Evolutionary conservation across 2,329 filamentous ascomycete species (phyloP).

Genomic region (Epichloe elymi): DNA sequence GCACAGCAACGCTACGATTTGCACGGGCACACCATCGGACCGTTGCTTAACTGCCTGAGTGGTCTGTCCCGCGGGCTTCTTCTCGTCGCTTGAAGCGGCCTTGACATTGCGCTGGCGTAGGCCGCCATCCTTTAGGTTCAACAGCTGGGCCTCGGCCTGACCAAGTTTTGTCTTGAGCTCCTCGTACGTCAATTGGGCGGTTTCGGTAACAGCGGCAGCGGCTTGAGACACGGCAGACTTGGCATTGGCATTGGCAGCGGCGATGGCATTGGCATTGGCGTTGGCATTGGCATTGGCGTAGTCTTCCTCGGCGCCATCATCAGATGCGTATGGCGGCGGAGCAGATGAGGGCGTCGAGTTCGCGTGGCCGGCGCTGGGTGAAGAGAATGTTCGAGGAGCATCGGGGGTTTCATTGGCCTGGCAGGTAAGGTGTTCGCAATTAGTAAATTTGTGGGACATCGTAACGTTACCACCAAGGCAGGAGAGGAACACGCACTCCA

Average conservation of each 20-base stretch:
- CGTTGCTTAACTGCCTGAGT: slow-evolving; percentile 43
- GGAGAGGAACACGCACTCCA: slow-evolving; percentile 22
- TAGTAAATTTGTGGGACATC: slow-evolving; percentile 1
- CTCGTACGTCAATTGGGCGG: slow-evolving; percentile 30
- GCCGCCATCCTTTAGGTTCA: slow-evolving; percentile 57
- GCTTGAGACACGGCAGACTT: slow-evolving; percentile 22
- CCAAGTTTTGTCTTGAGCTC: slow-evolving; percentile 62
- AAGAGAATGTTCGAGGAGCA: slow-evolving; percentile 30
- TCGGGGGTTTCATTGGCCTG: slow-evolving; percentile 31
- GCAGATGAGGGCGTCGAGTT: slow-evolving; percentile 18
- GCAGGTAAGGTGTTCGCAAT: background rate
- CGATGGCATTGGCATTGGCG: slow-evolving; percentile 11
- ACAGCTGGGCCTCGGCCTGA: slow-evolving; percentile 62
- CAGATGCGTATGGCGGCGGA: slow-evolving; percentile 22
- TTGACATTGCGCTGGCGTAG: slow-evolving; percentile 68
- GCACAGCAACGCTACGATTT: slow-evolving; percentile 72
- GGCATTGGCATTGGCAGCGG: slow-evolving; percentile 10
- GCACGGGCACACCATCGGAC: slow-evolving; percentile 68
- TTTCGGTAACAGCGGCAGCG: slow-evolving; percentile 35
- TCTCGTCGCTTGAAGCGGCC: slow-evolving; percentile 34
- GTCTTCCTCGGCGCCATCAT: slow-evolving; percentile 19
- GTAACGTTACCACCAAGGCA: background rate
- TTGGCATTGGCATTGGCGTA: slow-evolving; percentile 10
- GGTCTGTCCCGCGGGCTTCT: slow-evolving; percentile 32
- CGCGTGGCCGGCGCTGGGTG: slow-evolving; percentile 23